A percentile compares a stretch with the other conserved stretches of the same genome.
These are phyloP conservation scores for Rhizoclosmatium globosum DNA, from an alignment of 192 early-diverging fungal species.

Conservation along the genomic window DNA sequence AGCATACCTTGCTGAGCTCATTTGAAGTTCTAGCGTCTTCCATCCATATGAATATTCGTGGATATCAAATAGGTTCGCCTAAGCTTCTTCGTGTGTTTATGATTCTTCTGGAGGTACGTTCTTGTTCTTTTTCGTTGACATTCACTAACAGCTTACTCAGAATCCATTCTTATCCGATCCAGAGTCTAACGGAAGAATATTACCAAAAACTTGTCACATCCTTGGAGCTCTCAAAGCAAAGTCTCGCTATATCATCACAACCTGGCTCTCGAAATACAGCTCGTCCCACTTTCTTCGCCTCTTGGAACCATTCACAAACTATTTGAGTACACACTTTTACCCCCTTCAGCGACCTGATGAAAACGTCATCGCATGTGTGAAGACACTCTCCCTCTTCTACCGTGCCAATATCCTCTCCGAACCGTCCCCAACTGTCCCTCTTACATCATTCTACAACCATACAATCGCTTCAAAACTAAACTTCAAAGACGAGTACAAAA, in stretches of 20 bases:
- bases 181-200: constrained; percentile 55
- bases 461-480: constrained; percentile 58
- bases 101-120: constrained; percentile 48
- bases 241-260: constrained; percentile 44
- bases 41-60: constrained; percentile 52
- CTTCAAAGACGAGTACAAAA: constrained; percentile 81
- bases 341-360: constrained; percentile 49
- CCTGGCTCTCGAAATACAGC: constrained; percentile 63
- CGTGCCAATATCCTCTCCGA: constrained; percentile 59
- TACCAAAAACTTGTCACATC: constrained; percentile 52
- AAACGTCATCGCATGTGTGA: constrained; percentile 59
- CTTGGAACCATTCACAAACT: constrained; percentile 57
- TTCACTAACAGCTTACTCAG: constrained; percentile 31
- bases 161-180: constrained; percentile 62
- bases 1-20: constrained; percentile 55
- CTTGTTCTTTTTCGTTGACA: neutral
- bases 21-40: constrained; percentile 65
- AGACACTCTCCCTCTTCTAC: constrained; percentile 58
- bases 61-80: constrained; percentile 44
- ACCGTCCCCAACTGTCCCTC: constrained; percentile 46
- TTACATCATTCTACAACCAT: constrained; percentile 57
- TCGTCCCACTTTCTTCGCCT: constrained; percentile 49
- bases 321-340: constrained; percentile 59
- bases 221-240: constrained; percentile 49
- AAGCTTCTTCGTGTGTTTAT: constrained; percentile 37